A percentile compares a stretch with the other conserved stretches of the same genome.
Evolutionary conservation across 495 filamentous ascomycete species (phyloP).

Genomic region (Emericellopsis terricola): DNA sequence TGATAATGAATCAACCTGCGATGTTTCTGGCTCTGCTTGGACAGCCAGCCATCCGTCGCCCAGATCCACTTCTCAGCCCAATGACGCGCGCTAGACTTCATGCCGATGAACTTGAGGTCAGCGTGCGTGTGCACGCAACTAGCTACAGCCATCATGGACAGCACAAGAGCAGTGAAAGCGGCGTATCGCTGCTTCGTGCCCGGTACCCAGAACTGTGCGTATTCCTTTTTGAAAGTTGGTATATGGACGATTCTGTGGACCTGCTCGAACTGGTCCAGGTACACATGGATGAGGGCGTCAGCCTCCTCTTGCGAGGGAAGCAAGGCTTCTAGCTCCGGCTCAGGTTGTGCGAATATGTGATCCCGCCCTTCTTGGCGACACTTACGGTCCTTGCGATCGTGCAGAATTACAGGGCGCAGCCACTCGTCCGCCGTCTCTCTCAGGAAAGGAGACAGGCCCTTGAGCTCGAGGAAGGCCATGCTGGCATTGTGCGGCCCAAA

Average conservation of each 20-base stretch:
- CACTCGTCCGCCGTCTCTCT: constrained; percentile 24
- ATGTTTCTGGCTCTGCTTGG: constrained; percentile 21
- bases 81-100: constrained; percentile 14
- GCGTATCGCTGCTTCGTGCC: constrained; percentile 15
- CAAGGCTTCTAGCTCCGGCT: constrained; percentile 16
- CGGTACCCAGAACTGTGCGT: constrained; percentile 25
- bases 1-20: constrained; percentile 25
- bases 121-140: constrained; percentile 16
- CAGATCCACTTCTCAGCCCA: constrained; percentile 19
- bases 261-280: constrained; percentile 27
- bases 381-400: constrained; percentile 16
- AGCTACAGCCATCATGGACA: constrained; percentile 22
- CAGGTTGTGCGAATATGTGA: constrained; percentile 11
- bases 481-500: constrained; percentile 30
- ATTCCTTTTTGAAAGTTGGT: constrained; percentile 23
- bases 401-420: constrained; percentile 18
- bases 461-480: constrained; percentile 22
- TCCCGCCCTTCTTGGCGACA: constrained; percentile 16
- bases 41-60: constrained; percentile 18
- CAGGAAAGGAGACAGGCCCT: constrained; percentile 26
- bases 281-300: constrained; percentile 19
- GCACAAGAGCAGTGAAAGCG: constrained; percentile 26
- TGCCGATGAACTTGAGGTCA: constrained; percentile 16
- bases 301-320: constrained; percentile 19
- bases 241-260: constrained; percentile 28